These are phyloP conservation scores for Aspergillus terreus DNA, from an alignment of 2,329 filamentous ascomycete species.

Conservation along the genomic window DNA sequence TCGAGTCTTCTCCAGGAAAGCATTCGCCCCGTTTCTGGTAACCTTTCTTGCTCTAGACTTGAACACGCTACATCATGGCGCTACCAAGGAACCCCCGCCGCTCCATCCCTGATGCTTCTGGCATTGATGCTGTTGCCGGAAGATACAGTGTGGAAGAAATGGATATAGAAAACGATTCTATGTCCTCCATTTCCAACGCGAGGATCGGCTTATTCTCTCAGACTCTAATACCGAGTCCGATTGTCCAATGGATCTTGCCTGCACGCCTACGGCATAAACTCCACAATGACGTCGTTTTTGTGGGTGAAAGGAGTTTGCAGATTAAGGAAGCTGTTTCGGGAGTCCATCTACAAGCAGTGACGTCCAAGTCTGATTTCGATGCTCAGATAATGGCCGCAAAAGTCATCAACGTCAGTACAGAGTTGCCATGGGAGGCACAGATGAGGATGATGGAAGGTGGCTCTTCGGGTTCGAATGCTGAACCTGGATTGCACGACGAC, in stretches of 20 bases:
- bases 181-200: constrained; percentile 35
- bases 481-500: constrained; percentile 13
- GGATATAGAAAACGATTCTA: constrained; percentile 13
- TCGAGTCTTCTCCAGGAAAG: too few relatives aligned
- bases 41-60: not conserved
- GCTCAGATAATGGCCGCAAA: constrained; percentile 74
- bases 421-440: constrained; percentile 32
- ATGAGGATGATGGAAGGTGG: constrained; percentile 24
- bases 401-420: constrained; percentile 62
- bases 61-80: constrained; percentile 7
- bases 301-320: constrained; percentile 78
- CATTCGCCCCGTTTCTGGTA: not conserved
- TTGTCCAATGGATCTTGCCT: constrained; percentile 72
- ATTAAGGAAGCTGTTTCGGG: constrained; percentile 67
- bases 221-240: constrained; percentile 72
- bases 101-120: not conserved
- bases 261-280: constrained; percentile 67
- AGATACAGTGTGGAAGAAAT: constrained; percentile 8
- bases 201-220: constrained; percentile 70
- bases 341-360: constrained; percentile 69
- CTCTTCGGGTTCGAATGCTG: constrained; percentile 5
- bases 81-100: constrained; percentile 4
- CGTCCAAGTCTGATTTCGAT: constrained; percentile 74
- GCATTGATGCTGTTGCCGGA: not conserved
- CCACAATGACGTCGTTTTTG: constrained; percentile 79